Base-by-base conservation (phyloP, 2,329 filamentous ascomycete genomes). In the Xylariaceae sp. region DNA sequence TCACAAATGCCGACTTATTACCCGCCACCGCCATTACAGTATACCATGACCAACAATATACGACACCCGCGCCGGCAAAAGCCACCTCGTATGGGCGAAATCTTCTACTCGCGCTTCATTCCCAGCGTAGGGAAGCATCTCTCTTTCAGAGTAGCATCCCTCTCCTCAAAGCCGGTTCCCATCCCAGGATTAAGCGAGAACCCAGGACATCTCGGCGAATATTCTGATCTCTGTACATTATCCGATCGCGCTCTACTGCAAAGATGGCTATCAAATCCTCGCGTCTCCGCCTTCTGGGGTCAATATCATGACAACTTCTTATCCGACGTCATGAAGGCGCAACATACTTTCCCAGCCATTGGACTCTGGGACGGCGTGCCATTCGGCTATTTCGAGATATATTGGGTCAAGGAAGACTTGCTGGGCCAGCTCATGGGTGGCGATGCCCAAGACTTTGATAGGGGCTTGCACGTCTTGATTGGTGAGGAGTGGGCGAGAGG, bases 321-420 rank as follows among this genome's bases (percentile, higher is more conserved):
- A 3, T 74, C 79, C 26, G 75, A 74, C 2, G 84, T 80, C 0
- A 73, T 97, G 8, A 77, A 77, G 9, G 84, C 79, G 26, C 77
- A 79, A 19, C 87, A 96, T 71, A 90, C 86, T 6, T 96, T 97
- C 70, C 94, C 94, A 0, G 90, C 86, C 0, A 92, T 97, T 57
- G 94, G 89, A 0, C 86, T 91, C 68, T 99, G 92, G 89, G 90
- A 97, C 64, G 91, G 90, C 8, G 87, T 92, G 57, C 92, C 92
- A 0, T 99, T 97, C 73, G 94, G 91, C 0, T 99, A 95, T 69
- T 96, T 99, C 68, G 94, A 99, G 74, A 80, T 99, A 35, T 99
- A 99, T 73, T 99, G 94, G 92, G 90, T 94, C 3, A 96, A 95
- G 66, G 94, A 99, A 68, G 94, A 97, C 66, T 74, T 77, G 0